Base-by-base conservation (phyloP, 2,329 filamentous ascomycete species). In the Berkeleyomyces basicola region DNA sequence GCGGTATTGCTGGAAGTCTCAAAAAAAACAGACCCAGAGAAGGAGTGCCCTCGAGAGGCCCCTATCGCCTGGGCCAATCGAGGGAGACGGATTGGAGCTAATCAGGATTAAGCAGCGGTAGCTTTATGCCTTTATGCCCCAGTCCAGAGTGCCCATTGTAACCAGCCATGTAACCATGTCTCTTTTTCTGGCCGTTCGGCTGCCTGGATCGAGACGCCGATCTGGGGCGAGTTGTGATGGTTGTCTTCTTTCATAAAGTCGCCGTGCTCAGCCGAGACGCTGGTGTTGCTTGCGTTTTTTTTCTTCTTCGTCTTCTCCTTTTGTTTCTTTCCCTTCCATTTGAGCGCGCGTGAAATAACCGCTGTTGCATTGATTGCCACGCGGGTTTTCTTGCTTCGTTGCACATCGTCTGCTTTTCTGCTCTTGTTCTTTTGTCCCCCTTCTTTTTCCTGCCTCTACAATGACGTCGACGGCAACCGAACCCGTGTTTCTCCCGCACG, bases 381-480 rank as follows among this genome's bases (percentile, higher is more conserved):
- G 33, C 51, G 1, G 4, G 10, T 53, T 7, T 51, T 49, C 6
- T 58, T 58, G 10, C 42, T 53, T 57, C 9, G 6, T 42, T 10
- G n/a, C 23, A 6, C 10, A 2, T 42, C 10, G 1, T 42, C 43
- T n/a, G n/a, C 40, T 49, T 14, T 55, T 43, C 16, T 39, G 43
- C 43, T 42, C 37, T 42, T 43, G 23, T 59, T 58, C 31, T 59
- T 16, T 59, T 44, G n/a, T 11, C 49, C 37, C 10, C 40, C 37
- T 57, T 36, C 31, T 49, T 61, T 44, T 53, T 16, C 31, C 49
- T 23, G 46, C 40, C 36, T 44, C 44, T 37, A 58, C 33, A 11
- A 63, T 63, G 62, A 58, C 58, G 33, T 63, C 62, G 58, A 63
- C 62, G 39, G 58, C 58, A 14, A 42, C 62, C 11, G 58, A 61